Base-by-base conservation (phyloP, 2,329 filamentous ascomycete species). In the Nectriaceae sp. region DNA sequence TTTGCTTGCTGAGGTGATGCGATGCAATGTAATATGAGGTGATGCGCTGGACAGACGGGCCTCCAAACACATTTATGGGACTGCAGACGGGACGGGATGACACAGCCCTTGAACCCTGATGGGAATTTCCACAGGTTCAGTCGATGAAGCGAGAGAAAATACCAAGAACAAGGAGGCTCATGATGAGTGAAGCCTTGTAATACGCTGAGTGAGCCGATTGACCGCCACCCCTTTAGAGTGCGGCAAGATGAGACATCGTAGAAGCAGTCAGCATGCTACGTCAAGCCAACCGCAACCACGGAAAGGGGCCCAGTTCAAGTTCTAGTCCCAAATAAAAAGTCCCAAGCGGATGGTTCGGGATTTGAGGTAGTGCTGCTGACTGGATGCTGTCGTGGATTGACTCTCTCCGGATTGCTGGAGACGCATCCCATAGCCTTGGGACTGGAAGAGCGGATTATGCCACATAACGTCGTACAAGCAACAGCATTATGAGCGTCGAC, bases 31-130 rank as follows among this genome's bases (percentile, higher is more conserved):
- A 38, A 37, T 35, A 42, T 43, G 49, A 44, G 49, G 49, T 45
- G 49, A 47, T 47, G 49, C 31, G 44, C 29, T 51, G 49, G 44
- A 40, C 43, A 24, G 39, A 35, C 40, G 43, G 8, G 26, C 26
- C 15, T 8, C 8, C 26, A 31, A 31, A 8, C 15, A 15, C 8
- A 8, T 31, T 8, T 31, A 8, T 8, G 26, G 26, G 8, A 15
- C 8, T 31, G n/a, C n/a, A n/a, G n/a, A n/a, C n/a, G n/a, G 26
- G 15, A 31, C 15, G 26, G 15, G 15, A 31, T 8, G 26, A 8
- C 26, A 31, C 26, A 31, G 8, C 15, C 26, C 26, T 31, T 31
- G 8, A 8, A 8, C 8, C 26, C 26, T 31, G 26, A 31, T 31
- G 15, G 26, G 8, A 31, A 8, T 8, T 31, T 8, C 26, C 8